Percentiles rank a stretch among this genome's conserved stretches.
Conservation (phyloP, 2,329 filamentous ascomycete genomes). For the Trichophyton benhamiae region DNA sequence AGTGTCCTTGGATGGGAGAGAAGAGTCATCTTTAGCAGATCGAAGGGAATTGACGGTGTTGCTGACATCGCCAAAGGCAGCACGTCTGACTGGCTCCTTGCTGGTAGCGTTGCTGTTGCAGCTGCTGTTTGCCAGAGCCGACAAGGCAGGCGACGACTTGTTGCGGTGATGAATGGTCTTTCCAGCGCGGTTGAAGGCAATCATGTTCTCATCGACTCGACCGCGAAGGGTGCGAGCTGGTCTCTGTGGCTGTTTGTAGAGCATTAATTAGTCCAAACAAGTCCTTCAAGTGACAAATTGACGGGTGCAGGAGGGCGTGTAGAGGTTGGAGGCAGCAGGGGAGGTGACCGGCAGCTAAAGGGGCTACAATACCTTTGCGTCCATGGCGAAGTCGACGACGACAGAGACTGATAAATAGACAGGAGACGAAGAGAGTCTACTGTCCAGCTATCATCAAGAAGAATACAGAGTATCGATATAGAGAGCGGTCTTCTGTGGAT, state of each 20-base stretch:
- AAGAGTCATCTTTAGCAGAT: conserved; percentile 45
- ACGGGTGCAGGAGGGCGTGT: not conserved
- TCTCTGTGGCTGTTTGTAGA: conserved; percentile 52
- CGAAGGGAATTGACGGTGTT: conserved; percentile 41
- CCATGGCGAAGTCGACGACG: conserved; percentile 23
- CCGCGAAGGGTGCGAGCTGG: conserved; percentile 47
- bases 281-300: not conserved
- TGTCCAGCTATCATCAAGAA: not conserved
- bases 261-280: conserved; percentile 11
- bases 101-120: conserved; percentile 20
- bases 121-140: conserved; percentile 28
- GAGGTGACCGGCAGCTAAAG: conserved; percentile 17
- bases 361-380: conserved; percentile 32
- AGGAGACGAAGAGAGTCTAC: not conserved
- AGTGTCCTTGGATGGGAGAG: conserved; percentile 37
- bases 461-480: not conserved
- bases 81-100: conserved; percentile 59
- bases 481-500: not conserved
- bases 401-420: not conserved
- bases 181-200: conserved; percentile 34
- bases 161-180: conserved; percentile 63
- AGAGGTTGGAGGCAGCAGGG: conserved; percentile 7
- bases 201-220: conserved; percentile 58
- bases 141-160: conserved; percentile 62
- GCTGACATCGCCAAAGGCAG: conserved; percentile 71